A percentile compares a stretch with the other conserved stretches of the same genome.
Conservation (phyloP, 2,329 filamentous ascomycete genomes). For the Neofusicoccum sp. region DNA sequence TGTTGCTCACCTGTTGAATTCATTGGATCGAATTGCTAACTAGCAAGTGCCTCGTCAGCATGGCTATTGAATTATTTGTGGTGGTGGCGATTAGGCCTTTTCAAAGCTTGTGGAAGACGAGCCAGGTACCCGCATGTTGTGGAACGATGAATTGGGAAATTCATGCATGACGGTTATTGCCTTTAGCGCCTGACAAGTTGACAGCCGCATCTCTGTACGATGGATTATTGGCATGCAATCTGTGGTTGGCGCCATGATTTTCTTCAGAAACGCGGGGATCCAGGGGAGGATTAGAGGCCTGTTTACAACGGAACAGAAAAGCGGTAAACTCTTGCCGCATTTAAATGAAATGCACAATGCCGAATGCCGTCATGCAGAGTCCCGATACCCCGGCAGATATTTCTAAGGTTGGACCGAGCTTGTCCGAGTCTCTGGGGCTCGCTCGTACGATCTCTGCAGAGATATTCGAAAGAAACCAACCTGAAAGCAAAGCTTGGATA, state of each 20-base stretch:
- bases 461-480: neutral
- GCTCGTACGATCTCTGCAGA: constrained; percentile 9
- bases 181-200: constrained; percentile 2
- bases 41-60: too few species aligned
- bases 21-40: too few species aligned
- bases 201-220: neutral
- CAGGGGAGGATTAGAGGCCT: neutral
- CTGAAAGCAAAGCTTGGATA: neutral
- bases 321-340: neutral
- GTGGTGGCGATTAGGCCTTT: neutral
- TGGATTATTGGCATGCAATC: neutral
- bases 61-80: neutral
- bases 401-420: neutral
- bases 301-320: neutral
- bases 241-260: neutral
- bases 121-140: constrained; percentile 13
- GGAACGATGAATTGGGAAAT: constrained; percentile 1
- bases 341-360: neutral
- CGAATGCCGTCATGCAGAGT: neutral
- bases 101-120: neutral
- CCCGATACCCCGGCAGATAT: neutral
- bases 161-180: neutral
- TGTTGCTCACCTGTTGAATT: neutral
- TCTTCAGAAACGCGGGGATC: neutral
- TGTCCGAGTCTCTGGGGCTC: neutral